Conservation (phyloP, 805 yeast species). For the Pichia cephalocereana region DNA sequence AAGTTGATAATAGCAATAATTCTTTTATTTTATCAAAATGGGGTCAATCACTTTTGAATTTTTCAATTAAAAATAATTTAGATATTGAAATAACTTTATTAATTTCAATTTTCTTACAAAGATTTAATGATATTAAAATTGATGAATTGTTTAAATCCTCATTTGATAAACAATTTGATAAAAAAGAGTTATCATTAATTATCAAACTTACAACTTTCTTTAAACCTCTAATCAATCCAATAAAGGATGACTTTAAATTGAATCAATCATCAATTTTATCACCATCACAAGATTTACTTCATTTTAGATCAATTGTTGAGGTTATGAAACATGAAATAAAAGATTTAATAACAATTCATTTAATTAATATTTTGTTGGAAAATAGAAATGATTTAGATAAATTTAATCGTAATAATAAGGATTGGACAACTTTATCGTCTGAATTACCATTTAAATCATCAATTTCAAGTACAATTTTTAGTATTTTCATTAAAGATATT, state of each 20-base stretch:
- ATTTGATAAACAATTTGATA: constrained; percentile 29
- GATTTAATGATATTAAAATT: constrained; percentile 30
- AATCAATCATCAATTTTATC: neutral
- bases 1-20: constrained; percentile 17
- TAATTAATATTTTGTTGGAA: constrained; percentile 38
- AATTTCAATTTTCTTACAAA: constrained; percentile 35
- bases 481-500: constrained; percentile 47
- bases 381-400: constrained; percentile 51
- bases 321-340: constrained; percentile 41
- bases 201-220: constrained; percentile 42
- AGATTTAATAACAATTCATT: constrained; percentile 44
- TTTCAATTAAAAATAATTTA: neutral
- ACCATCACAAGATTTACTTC: constrained; percentile 39
- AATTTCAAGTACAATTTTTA: constrained; percentile 55
- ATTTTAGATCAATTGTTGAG: constrained; percentile 57
- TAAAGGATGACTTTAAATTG: constrained; percentile 11
- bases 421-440: constrained; percentile 51
- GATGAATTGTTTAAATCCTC: constrained; percentile 30
- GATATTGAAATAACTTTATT: constrained; percentile 23
- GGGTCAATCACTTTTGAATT: constrained; percentile 36
- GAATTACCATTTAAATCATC: constrained; percentile 53
- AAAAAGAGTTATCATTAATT: constrained; percentile 29
- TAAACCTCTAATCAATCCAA: constrained; percentile 23
- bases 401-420: constrained; percentile 29
- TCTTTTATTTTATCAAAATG: constrained; percentile 36